These are phyloP conservation scores for Mucor lusitanicus DNA, from an alignment of 371 early-diverging fungal genomes.

Conservation along the genomic window DNA sequence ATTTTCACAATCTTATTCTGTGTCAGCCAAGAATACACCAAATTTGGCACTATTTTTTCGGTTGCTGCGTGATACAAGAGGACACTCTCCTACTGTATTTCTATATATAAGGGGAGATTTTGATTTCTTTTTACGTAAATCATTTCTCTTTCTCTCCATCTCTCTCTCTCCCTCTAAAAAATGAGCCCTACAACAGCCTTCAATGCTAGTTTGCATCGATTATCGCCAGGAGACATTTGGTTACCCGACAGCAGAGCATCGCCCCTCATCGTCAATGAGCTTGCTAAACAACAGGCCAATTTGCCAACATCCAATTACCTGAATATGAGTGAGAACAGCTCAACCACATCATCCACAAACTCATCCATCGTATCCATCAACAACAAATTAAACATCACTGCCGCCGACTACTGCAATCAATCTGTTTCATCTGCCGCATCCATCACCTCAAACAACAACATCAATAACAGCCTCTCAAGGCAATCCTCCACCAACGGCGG, in stretches of 20 bases:
- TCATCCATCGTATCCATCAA: constrained; percentile 16
- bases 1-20: constrained; percentile 18
- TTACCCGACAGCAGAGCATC: constrained; percentile 21
- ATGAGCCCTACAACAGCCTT: constrained; percentile 12
- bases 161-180: background rate
- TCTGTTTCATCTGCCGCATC: background rate
- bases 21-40: constrained; percentile 13
- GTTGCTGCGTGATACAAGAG: constrained; percentile 5
- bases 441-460: background rate
- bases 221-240: constrained; percentile 31
- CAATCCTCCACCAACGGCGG: constrained; percentile 10
- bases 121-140: background rate
- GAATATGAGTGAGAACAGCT: constrained; percentile 15
- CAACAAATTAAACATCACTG: background rate
- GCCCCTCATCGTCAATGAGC: constrained; percentile 17
- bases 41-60: constrained; percentile 8
- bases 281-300: constrained; percentile 23
- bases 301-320: constrained; percentile 7
- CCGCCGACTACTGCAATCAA: background rate
- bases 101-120: background rate
- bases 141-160: background rate
- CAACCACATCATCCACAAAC: constrained; percentile 20
- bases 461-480: constrained; percentile 3
- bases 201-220: constrained; percentile 17
- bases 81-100: background rate